A percentile compares a stretch with the other conserved stretches of the same genome.
phyloP scores from a whole-genome alignment of 2,329 filamentous ascomycete species.

The Trichoderma pleuroti region DNA sequence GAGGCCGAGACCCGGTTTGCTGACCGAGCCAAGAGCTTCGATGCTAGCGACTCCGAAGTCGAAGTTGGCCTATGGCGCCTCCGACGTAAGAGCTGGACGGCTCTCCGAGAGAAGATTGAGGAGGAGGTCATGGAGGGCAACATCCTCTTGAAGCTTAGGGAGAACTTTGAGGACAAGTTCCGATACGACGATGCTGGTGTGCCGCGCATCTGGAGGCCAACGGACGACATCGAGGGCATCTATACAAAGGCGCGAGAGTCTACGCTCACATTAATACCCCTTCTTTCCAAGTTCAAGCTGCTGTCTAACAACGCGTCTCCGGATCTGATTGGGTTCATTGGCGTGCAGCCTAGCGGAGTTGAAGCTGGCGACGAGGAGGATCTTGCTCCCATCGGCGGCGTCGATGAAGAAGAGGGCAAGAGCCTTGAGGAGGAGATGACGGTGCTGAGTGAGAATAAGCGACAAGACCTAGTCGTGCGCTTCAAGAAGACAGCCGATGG shows the following conservation, averaged over 20 bases:
- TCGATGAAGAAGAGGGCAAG: slow-evolving; percentile 93
- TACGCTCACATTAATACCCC: slow-evolving; percentile 83
- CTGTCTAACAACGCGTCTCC: slow-evolving; percentile 71
- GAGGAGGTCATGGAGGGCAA: slow-evolving; percentile 99
- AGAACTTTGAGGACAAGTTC: slow-evolving; percentile 99
- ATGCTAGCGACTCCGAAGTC: slow-evolving; percentile 87
- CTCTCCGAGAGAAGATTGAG: slow-evolving; percentile 83
- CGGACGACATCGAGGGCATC: slow-evolving; percentile 92
- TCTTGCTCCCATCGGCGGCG: slow-evolving; percentile 79
- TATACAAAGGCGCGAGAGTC: slow-evolving; percentile 92
- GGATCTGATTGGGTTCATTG: slow-evolving; percentile 81
- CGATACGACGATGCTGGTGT: slow-evolving; percentile 94
- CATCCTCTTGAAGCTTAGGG: slow-evolving; percentile 86
- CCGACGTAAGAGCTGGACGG: slow-evolving; percentile 90
- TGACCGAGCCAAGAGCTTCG: slow-evolving; percentile 86
- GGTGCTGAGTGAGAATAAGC: slow-evolving; percentile 83
- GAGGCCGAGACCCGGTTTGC: slow-evolving; percentile 84
- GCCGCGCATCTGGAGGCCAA: slow-evolving; percentile 92
- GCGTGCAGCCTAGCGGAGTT: slow-evolving; percentile 68
- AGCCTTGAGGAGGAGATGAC: slow-evolving; percentile 95
- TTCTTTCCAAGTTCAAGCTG: slow-evolving; percentile 80
- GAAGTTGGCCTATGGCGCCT: slow-evolving; percentile 90
- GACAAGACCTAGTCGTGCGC: slow-evolving; percentile 83
- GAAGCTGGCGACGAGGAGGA: slow-evolving; percentile 88
- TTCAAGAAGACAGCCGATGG: slow-evolving; percentile 99